Conservation (phyloP, 257 asterid genomes). For the Solanum etuberosum region DNA sequence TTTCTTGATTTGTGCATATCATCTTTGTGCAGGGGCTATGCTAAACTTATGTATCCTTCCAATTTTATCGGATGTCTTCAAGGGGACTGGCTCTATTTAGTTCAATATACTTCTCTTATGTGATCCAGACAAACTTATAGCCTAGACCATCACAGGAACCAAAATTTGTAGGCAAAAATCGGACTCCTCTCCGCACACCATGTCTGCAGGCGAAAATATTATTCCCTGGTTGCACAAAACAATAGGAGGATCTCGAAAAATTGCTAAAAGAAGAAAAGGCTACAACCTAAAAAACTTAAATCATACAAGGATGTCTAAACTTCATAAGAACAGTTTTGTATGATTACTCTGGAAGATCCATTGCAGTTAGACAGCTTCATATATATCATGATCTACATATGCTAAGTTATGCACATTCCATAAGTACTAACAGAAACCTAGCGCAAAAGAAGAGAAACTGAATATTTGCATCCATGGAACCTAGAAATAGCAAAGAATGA, state of each 20-base stretch:
- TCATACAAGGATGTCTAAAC: background rate
- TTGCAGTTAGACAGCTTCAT: background rate
- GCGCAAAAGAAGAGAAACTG: background rate
- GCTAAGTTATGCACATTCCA: background rate
- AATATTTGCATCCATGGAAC: background rate
- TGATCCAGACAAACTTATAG: background rate
- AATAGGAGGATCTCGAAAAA: background rate
- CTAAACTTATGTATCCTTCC: background rate
- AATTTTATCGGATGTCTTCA: background rate
- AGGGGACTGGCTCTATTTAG: background rate
- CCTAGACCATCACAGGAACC: background rate
- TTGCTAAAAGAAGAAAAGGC: background rate
- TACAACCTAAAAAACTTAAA: background rate
- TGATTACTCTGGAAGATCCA: background rate
- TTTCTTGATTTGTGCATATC: background rate
- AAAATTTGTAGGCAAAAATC: background rate
- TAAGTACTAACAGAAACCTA: background rate
- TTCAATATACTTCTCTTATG: background rate
- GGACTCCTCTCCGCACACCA: background rate
- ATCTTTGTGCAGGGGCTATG: background rate
- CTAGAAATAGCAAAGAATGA: background rate
- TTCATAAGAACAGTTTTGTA: background rate
- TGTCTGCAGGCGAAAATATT: background rate
- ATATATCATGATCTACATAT: background rate
- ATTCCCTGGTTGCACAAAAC: background rate